These are phyloP conservation scores for Chytriomyces hyalinus DNA, from an alignment of 192 early-diverging fungal genomes.

Conservation along the genomic window DNA sequence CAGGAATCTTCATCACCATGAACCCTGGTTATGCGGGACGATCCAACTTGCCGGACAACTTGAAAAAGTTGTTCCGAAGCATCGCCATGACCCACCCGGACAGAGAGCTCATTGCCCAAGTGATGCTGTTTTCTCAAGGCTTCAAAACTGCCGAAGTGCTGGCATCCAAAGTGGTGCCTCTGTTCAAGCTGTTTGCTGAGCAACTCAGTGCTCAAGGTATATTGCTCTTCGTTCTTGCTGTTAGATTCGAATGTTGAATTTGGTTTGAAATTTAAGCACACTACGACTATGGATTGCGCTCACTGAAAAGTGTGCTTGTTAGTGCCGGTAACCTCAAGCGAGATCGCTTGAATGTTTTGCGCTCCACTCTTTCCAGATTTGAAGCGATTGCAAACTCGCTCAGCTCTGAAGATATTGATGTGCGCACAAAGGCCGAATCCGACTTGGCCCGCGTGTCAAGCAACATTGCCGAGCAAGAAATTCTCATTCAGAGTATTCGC, in stretches of 20 bases:
- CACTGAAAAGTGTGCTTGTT: conserved; percentile 98
- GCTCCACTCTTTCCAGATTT: conserved; percentile 50
- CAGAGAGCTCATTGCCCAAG: conserved; percentile 97
- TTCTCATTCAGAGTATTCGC: conserved; percentile 94
- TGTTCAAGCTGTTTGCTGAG: conserved; percentile 94
- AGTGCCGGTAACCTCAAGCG: conserved; percentile 99
- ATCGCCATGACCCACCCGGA: conserved; percentile 99
- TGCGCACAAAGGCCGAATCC: conserved; percentile 45
- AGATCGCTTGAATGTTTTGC: conserved; percentile 65
- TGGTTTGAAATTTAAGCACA: conserved; percentile 59
- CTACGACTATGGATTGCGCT: conserved; percentile 99
- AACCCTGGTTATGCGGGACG: conserved; percentile 99
- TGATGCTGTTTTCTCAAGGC: conserved; percentile 99
- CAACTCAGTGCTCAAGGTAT: conserved; percentile 85
- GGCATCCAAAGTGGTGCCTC: conserved; percentile 94
- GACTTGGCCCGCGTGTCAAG: conserved; percentile 61
- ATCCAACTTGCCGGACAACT: conserved; percentile 97
- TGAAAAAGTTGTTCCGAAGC: conserved; percentile 98
- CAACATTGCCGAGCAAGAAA: conserved; percentile 80
- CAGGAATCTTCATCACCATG: conserved; percentile 82
- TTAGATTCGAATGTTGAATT: background rate
- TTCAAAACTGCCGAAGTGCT: conserved; percentile 94
- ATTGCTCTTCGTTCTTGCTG: background rate
- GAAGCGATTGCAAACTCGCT: conserved; percentile 53
- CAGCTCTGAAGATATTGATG: conserved; percentile 32